phyloP scores from a whole-genome alignment of 495 filamentous ascomycete genomes.

The Penicillium crystallinum region DNA sequence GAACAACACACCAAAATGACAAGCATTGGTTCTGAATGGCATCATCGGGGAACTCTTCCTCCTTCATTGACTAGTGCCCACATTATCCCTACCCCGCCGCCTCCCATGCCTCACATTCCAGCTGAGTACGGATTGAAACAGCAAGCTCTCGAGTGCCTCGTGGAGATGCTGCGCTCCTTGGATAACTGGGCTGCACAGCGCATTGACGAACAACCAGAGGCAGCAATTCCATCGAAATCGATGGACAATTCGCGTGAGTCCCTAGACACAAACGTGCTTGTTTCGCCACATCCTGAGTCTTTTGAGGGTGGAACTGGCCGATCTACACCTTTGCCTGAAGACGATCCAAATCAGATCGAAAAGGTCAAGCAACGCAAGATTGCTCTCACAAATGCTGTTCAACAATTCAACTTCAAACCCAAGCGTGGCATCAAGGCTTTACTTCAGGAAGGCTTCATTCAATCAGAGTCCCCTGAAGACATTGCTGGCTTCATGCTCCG shows the following conservation, averaged over 20 bases:
- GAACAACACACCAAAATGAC: constrained; percentile 63
- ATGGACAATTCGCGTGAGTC: constrained; percentile 77
- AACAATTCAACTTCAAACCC: constrained; percentile 96
- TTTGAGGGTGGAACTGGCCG: constrained; percentile 58
- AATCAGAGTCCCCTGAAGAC: constrained; percentile 66
- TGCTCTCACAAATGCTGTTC: constrained; percentile 78
- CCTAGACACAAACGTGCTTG: constrained; percentile 60
- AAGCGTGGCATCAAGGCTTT: constrained; percentile 87
- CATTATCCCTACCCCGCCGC: constrained; percentile 45
- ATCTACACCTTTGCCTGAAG: constrained; percentile 72
- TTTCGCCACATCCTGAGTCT: constrained; percentile 44
- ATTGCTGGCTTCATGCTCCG: constrained; percentile 78
- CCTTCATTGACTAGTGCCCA: constrained; percentile 77
- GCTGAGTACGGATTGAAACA: constrained; percentile 84
- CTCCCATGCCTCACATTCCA: constrained; percentile 59
- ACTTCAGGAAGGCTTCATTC: constrained; percentile 79
- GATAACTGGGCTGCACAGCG: constrained; percentile 88
- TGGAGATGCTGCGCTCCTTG: constrained; percentile 81
- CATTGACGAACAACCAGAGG: constrained; percentile 53
- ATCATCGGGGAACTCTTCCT: constrained; percentile 73
- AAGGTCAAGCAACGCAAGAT: constrained; percentile 92
- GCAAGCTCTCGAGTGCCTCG: constrained; percentile 78
- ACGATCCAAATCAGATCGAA: constrained; percentile 88
- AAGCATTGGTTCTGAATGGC: constrained; percentile 65
- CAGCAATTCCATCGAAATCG: constrained; percentile 54